Conservation (phyloP, 176 grass and related monocot species). For the Raddia guianensis region DNA sequence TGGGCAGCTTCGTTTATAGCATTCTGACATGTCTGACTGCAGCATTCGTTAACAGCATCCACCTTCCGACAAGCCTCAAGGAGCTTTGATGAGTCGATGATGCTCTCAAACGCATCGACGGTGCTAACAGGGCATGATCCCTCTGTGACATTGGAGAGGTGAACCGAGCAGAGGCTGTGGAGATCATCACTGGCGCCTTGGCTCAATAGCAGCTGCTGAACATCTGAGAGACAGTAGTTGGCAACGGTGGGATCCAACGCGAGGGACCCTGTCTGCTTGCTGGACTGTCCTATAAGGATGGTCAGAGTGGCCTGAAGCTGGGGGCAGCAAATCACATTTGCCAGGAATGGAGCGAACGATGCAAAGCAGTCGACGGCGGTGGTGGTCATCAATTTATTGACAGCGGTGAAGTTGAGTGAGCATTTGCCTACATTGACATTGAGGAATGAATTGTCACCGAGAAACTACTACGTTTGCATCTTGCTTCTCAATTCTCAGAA, state of each 20-base stretch:
- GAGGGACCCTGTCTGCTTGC: constrained; percentile 77
- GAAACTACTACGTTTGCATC: not conserved
- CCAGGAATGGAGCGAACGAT: constrained; percentile 80
- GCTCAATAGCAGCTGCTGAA: constrained; percentile 84
- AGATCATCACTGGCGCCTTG: constrained; percentile 68
- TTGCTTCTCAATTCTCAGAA: not conserved
- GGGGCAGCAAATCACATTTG: constrained; percentile 96
- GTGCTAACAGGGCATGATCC: constrained; percentile 75
- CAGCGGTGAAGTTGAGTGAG: constrained; percentile 73
- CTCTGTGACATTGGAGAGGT: constrained; percentile 72
- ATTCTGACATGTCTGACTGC: constrained; percentile 80
- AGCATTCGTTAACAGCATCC: constrained; percentile 93
- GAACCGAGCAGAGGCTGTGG: constrained; percentile 73
- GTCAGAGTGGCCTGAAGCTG: constrained; percentile 86
- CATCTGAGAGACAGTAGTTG: constrained; percentile 85
- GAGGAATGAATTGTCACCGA: not conserved
- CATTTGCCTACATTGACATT: constrained; percentile 59
- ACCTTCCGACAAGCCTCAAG: constrained; percentile 80
- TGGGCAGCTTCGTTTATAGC: constrained; percentile 77
- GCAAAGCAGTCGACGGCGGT: constrained; percentile 85
- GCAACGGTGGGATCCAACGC: constrained; percentile 74
- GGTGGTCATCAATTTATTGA: constrained; percentile 65
- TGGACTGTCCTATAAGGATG: constrained; percentile 93
- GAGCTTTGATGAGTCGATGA: constrained; percentile 76
- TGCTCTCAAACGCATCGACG: constrained; percentile 61